phyloP scores from a whole-genome alignment of 306 rosid species.

The Clitoria ternatea region DNA sequence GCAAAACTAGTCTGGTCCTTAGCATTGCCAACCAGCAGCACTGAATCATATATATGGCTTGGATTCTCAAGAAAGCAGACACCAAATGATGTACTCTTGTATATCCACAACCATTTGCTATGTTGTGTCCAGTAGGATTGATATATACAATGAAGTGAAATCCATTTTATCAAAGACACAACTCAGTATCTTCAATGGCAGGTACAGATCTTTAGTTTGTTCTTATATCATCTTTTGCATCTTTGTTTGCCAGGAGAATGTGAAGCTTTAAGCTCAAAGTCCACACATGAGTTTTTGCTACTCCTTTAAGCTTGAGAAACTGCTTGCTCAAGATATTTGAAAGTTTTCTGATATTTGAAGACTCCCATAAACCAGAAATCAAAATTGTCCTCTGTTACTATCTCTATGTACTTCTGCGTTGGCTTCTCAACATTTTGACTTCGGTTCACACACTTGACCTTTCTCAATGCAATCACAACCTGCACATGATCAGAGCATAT shows the following conservation, averaged over 20 bases:
- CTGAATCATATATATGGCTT: not conserved
- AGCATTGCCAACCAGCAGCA: not conserved
- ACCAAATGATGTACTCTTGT: no score
- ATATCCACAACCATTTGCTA: not conserved
- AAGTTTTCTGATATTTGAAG: conserved; percentile 11
- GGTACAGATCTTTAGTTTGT: not conserved
- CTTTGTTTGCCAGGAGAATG: not conserved
- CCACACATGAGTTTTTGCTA: not conserved
- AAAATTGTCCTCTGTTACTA: conserved; percentile 26
- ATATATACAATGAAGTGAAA: not conserved
- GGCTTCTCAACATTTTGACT: conserved; percentile 28
- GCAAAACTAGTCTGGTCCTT: not conserved
- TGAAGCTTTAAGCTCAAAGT: not conserved
- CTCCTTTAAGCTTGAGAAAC: conserved; percentile 15
- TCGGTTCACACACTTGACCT: conserved; percentile 25
- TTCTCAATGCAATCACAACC: conserved; percentile 23
- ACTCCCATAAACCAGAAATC: conserved; percentile 34
- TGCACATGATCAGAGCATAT: conserved; percentile 4
- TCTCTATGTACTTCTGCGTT: conserved; percentile 26
- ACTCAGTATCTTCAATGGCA: not conserved
- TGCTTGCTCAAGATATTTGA: conserved; percentile 15
- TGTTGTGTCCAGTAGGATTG: not conserved
- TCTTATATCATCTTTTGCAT: not conserved
- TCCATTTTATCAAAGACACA: not conserved
- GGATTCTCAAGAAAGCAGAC: no score